These are phyloP conservation scores for Colletotrichum melonis DNA, from an alignment of 2,329 filamentous ascomycete genomes.

Conservation along the genomic window DNA sequence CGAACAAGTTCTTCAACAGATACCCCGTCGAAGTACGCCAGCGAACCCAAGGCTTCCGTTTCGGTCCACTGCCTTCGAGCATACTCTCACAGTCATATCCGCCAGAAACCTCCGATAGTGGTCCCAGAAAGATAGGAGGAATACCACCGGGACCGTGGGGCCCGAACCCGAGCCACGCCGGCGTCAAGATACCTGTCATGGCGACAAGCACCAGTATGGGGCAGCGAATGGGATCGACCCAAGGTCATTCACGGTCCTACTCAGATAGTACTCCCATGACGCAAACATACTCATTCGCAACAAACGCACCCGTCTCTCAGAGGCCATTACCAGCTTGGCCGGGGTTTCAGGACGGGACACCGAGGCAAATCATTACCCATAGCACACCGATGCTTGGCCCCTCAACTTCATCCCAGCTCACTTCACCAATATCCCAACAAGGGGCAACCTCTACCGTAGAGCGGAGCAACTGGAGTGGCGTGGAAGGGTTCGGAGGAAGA, in stretches of 20 bases:
- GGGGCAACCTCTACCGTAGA: not conserved
- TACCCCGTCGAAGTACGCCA: constrained; percentile 9
- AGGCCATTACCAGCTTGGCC: constrained; percentile 9
- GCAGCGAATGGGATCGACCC: not conserved
- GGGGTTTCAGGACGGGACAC: constrained; percentile 17
- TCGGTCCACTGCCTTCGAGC: not conserved
- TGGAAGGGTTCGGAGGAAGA: constrained; percentile 11
- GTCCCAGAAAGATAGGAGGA: not conserved
- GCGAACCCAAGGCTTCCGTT: constrained; percentile 8
- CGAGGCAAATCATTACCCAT: not conserved
- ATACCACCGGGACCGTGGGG: not conserved
- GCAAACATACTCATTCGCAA: constrained; percentile 14
- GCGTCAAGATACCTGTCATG: not conserved
- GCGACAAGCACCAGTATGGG: constrained; percentile 1
- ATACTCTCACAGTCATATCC: not conserved
- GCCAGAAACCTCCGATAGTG: not conserved
- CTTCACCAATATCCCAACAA: constrained; percentile 2
- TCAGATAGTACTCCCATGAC: constrained; percentile 22
- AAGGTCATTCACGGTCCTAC: constrained; percentile 20
- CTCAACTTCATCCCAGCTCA: not conserved
- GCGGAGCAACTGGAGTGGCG: not conserved
- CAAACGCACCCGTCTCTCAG: not conserved
- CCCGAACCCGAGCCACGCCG: not conserved
- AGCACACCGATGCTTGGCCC: not conserved
- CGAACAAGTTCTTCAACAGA: constrained; percentile 21